Percentiles rank a stretch among this genome's conserved stretches.
phyloP scores from a whole-genome alignment of 805 yeast species.

The Candida taoyuanica region DNA sequence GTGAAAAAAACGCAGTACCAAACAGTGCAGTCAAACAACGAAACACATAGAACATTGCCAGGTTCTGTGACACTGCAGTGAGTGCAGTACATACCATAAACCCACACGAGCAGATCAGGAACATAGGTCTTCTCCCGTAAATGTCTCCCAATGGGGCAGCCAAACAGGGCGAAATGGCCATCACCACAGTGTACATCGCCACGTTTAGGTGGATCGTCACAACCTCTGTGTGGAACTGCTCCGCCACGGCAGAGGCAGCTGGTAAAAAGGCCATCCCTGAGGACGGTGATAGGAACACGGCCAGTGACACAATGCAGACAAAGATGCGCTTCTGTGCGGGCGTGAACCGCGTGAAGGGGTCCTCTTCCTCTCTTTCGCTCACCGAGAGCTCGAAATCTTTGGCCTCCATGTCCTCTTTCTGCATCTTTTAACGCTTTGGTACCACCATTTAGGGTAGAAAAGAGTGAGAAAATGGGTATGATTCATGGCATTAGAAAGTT shows the following conservation, averaged over 20 bases:
- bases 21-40: slow-evolving; percentile 47
- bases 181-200: slow-evolving; percentile 23
- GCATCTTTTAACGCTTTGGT: not conserved
- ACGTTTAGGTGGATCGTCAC: slow-evolving; percentile 5
- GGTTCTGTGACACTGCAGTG: slow-evolving; percentile 43
- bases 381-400: not conserved
- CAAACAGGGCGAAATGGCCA: slow-evolving; percentile 49
- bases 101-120: slow-evolving; percentile 36
- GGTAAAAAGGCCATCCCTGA: slow-evolving; percentile 7
- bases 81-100: slow-evolving; percentile 27
- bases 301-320: slow-evolving; percentile 1
- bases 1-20: slow-evolving; percentile 50
- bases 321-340: slow-evolving; percentile 3
- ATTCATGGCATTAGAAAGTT: too few relatives aligned
- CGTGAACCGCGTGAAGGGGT: slow-evolving; percentile 2
- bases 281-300: slow-evolving; percentile 6
- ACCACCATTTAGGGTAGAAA: not conserved
- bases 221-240: slow-evolving; percentile 3
- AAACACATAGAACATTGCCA: slow-evolving; percentile 50
- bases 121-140: slow-evolving; percentile 44
- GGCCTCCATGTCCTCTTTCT: not conserved
- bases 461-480: too few relatives aligned
- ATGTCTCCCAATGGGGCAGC: slow-evolving; percentile 45
- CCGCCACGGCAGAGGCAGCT: slow-evolving; percentile 2
- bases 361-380: not conserved